Conservation (phyloP, 2,329 filamentous ascomycete species). For the Tolypocladium paradoxum region DNA sequence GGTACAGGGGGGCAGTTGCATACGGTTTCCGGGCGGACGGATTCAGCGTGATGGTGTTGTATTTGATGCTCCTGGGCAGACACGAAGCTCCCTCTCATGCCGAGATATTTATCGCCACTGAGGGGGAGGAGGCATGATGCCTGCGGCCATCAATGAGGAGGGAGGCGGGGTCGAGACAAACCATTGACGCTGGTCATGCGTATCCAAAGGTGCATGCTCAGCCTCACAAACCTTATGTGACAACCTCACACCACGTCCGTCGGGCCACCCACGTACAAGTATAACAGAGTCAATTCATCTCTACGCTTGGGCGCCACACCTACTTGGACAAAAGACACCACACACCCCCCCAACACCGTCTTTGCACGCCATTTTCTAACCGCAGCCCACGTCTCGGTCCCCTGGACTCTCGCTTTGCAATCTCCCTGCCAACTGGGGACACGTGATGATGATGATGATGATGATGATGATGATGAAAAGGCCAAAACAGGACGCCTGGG, state of each 20-base stretch:
- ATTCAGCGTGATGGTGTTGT: not conserved
- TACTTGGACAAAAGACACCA: not conserved
- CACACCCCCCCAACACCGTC: no score
- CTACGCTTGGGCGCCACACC: not conserved
- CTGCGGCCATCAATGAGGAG: not conserved
- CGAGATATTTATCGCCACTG: not conserved
- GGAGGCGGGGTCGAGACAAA: not conserved
- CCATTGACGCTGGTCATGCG: not conserved
- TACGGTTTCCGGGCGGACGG: no score
- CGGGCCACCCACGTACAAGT: no score
- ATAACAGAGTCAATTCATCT: not conserved
- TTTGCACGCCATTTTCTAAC: not conserved
- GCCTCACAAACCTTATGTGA: not conserved
- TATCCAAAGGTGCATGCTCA: not conserved
- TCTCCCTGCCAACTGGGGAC: not conserved
- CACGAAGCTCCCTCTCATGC: not conserved
- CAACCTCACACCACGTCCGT: no score
- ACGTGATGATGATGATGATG: not conserved
- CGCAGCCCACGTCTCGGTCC: not conserved
- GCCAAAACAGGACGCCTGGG: slow-evolving; percentile 12
- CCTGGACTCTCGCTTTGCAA: not conserved
- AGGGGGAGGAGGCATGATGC: not conserved
- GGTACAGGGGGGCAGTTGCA: no score
- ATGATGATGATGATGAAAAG: not conserved
- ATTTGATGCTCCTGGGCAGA: not conserved